Evolutionary conservation across 768 basidiomycete species (phyloP).

Genomic region (Epithele typhae): DNA sequence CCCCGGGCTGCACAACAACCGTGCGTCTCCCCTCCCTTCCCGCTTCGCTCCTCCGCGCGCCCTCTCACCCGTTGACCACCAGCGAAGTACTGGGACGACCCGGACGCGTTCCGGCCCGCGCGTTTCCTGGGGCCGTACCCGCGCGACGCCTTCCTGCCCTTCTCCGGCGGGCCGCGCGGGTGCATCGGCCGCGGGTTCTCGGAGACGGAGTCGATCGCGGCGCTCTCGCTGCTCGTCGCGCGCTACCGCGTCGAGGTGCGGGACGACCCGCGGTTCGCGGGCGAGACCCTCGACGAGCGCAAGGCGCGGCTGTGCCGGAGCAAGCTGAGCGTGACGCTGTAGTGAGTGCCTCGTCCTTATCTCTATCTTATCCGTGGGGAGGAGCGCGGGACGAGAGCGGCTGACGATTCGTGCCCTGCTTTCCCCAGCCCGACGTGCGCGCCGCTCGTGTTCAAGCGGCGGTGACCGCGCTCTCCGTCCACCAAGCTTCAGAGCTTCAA

Average conservation of each 20-base stretch:
- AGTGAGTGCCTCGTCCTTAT: conserved; percentile 15
- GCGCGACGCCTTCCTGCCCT: conserved; percentile 51
- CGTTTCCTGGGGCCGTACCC: conserved; percentile 52
- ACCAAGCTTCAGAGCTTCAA: too few relatives aligned
- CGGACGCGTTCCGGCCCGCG: conserved; percentile 32
- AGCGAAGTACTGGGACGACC: conserved; percentile 38
- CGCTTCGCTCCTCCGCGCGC: not conserved
- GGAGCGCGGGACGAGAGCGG: not conserved
- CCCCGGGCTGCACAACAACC: conserved; percentile 31
- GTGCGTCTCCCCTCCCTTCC: conserved; percentile 16
- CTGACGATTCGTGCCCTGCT: not conserved
- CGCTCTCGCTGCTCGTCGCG: conserved; percentile 43
- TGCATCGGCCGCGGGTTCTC: conserved; percentile 47
- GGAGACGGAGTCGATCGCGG: conserved; percentile 47
- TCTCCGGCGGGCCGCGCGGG: conserved; percentile 42
- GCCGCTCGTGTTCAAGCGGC: conserved; percentile 19
- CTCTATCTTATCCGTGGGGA: not conserved
- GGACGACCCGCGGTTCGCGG: conserved; percentile 30
- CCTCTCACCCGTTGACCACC: not conserved
- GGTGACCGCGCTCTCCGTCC: too few relatives aligned
- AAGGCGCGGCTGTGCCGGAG: conserved; percentile 25
- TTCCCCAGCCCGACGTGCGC: conserved; percentile 14
- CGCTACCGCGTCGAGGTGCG: conserved; percentile 38
- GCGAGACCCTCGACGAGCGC: conserved; percentile 44
- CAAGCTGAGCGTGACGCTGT: conserved; percentile 17